A percentile compares a stretch with the other conserved stretches of the same genome.
These are phyloP conservation scores for Phoma sp. DNA, from an alignment of 2,329 filamentous ascomycete genomes.

Conservation along the genomic window DNA sequence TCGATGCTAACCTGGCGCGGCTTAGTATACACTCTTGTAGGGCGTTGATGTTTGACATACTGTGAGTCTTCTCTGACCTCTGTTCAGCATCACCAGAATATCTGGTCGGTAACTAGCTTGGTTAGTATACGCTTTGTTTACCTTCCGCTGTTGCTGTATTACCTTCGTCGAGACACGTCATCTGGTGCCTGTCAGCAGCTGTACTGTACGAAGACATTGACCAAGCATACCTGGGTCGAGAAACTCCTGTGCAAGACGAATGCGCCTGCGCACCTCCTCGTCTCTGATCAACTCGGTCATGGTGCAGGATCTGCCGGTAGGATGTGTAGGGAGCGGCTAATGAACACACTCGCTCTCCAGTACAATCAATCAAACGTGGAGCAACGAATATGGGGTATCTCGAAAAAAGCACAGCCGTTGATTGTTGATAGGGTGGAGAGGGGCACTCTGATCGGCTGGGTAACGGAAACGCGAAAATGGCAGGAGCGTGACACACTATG, in stretches of 20 bases:
- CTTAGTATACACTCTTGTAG: slow-evolving; percentile 5
- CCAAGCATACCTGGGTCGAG: slow-evolving; percentile 80
- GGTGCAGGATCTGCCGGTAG: slow-evolving; percentile 9
- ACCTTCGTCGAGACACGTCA: slow-evolving; percentile 62
- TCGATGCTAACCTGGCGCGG: slow-evolving; percentile 66
- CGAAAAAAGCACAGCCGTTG: slow-evolving; percentile 19
- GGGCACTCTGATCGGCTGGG: slow-evolving; percentile 11
- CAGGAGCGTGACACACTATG: slow-evolving; percentile 3
- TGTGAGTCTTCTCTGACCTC: slow-evolving; percentile 63
- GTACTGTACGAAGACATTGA: neutral
- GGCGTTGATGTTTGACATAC: slow-evolving; percentile 41
- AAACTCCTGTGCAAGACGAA: slow-evolving; percentile 89
- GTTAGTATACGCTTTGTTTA: slow-evolving; percentile 8
- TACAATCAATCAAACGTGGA: neutral
- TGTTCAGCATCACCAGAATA: slow-evolving; percentile 77
- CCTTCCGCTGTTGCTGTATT: slow-evolving; percentile 15
- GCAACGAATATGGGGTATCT: slow-evolving; percentile 11
- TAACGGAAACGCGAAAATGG: slow-evolving; percentile 17
- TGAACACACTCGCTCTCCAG: neutral
- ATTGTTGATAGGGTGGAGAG: slow-evolving; percentile 18
- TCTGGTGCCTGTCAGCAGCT: slow-evolving; percentile 50
- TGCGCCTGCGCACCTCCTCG: slow-evolving; percentile 81
- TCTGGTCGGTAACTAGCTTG: slow-evolving; percentile 82
- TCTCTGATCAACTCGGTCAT: slow-evolving; percentile 66
- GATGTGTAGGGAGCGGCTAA: neutral